phyloP scores from a whole-genome alignment of 768 basidiomycete species.

The Podaxis sp. region DNA sequence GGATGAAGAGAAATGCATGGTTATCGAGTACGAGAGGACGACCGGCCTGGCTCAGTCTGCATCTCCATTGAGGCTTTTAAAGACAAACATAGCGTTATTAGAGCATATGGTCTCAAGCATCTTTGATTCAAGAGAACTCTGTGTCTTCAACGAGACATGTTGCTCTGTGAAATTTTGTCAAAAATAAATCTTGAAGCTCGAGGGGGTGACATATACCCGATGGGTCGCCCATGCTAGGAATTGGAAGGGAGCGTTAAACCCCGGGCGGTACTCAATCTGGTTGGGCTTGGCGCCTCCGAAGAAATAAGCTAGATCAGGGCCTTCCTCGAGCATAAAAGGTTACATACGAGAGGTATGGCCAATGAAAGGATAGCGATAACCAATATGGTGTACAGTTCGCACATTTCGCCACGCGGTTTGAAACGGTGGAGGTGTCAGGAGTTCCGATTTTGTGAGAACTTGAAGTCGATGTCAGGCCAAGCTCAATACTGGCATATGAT shows the following conservation, averaged over 20 bases:
- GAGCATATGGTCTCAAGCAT: constrained; percentile 3
- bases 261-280: neutral
- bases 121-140: neutral
- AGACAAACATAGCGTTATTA: neutral
- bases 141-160: neutral
- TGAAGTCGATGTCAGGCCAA: neutral
- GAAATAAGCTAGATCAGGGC: constrained; percentile 1
- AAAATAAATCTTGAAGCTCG: neutral
- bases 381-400: neutral
- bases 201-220: neutral
- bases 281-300: neutral
- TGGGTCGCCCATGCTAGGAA: too few species aligned
- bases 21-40: neutral
- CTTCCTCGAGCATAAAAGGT: neutral
- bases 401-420: neutral
- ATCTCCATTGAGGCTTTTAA: neutral
- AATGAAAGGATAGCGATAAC: neutral
- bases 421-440: neutral
- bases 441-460: neutral
- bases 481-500: neutral
- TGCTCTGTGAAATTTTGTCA: constrained; percentile 7
- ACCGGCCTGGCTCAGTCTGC: neutral
- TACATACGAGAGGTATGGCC: neutral
- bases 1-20: neutral
- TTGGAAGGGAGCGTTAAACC: neutral